Evolutionary conservation across 2,329 filamentous ascomycete species (phyloP), one percentile per base, ranked within the genome.

Genomic region (Zymoseptoria ardabiliae): DNA sequence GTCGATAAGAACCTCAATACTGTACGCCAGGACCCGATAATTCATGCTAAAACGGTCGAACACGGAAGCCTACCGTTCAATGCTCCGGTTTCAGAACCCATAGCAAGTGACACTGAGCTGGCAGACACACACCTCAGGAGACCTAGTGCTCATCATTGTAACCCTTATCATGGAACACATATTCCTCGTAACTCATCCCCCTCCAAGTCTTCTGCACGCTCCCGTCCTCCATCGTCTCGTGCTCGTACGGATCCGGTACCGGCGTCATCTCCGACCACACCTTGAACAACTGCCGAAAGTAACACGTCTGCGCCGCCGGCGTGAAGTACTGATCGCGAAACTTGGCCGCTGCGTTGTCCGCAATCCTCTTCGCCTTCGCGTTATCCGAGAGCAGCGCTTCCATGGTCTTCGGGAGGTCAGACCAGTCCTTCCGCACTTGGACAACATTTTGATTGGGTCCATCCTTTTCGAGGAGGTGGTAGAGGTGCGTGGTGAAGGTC

Each of bases 361-460:
- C 66, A 53, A 69, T 68, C 22, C 51, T 58, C 59, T 67, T 64
- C 30, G 64, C 66, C 23, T 63, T 63, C 6, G 63, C 53, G 21
- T 65, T 63, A 22, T 71, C 58, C 17, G 62, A 63, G 8, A 69
- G 58, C 20, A 68, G 61, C 8, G 66, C 53, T n/a, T 65, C 60
- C 61, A 71, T 69, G 52, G 63, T 63, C 23, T 52, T 55, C 2
- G 64, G 62, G 17, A 72, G 63, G 54, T 73, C 67, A 7, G 61
- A 63, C 64, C 67, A 73, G 52, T 72, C 68, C n/a, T 63, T 63
- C 25, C 68, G 56, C 22, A 69, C 67, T 35, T 63, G 61, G 4
- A 72, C 68, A 57, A 68, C 71, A 57, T 73, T 73, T 58, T 71
- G 69, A 21, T 66, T 61, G 5, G 63, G 59, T 1, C 71, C 72